These are phyloP conservation scores for Termitomyces sp. DNA, from an alignment of 768 basidiomycete genomes.

Conservation along the genomic window DNA sequence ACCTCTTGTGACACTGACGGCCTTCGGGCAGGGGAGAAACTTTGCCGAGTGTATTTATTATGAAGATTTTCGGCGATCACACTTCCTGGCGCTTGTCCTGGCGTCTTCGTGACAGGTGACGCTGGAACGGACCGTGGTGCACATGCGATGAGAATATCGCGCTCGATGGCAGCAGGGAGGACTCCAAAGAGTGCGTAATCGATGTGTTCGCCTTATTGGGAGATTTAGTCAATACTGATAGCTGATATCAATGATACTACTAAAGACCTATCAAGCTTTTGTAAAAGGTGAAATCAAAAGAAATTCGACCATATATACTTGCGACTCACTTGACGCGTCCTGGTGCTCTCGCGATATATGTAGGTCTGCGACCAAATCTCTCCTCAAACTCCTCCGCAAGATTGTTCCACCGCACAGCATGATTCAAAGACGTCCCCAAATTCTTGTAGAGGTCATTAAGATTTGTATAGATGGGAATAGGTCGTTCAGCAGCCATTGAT, in stretches of 20 bases:
- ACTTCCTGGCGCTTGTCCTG: constrained; percentile 39
- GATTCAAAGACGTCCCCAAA: constrained; percentile 49
- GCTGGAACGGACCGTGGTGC: constrained; percentile 37
- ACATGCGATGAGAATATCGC: constrained; percentile 79
- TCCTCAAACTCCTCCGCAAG: constrained; percentile 58
- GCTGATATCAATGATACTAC: not conserved
- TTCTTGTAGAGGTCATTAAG: constrained; percentile 54
- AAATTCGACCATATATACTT: no score
- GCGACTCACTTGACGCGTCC: constrained; percentile 72
- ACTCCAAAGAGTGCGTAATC: constrained; percentile 85
- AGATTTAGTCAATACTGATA: not conserved
- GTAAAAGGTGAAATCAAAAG: not conserved
- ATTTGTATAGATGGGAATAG: constrained; percentile 59
- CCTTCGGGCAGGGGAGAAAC: constrained; percentile 52
- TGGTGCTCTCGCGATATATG: constrained; percentile 73
- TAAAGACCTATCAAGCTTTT: constrained; percentile 40
- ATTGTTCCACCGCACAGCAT: constrained; percentile 58
- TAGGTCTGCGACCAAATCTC: constrained; percentile 63
- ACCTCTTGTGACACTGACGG: constrained; percentile 18
- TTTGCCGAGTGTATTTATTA: constrained; percentile 52
- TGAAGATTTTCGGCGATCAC: constrained; percentile 65
- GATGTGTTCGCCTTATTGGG: constrained; percentile 79
- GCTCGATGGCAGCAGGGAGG: constrained; percentile 80
- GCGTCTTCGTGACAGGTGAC: constrained; percentile 17
- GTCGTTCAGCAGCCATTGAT: constrained; percentile 50